These are phyloP conservation scores for Vickermania spadyakhi DNA, from an alignment of 208 protist species.

Conservation along the genomic window DNA sequence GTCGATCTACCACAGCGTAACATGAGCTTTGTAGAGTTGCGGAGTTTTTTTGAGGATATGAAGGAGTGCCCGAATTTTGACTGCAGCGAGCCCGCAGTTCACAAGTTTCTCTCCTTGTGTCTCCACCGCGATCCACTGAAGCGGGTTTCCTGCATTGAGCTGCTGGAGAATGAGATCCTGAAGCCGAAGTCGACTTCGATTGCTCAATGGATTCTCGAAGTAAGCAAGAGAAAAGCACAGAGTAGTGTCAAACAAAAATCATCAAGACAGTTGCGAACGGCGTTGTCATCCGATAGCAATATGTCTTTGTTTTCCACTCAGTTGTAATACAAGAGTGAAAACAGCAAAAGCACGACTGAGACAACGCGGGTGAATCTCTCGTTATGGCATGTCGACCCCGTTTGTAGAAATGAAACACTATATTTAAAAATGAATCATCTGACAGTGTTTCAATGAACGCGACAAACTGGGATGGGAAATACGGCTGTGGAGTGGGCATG, in stretches of 20 bases:
- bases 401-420: too few species aligned
- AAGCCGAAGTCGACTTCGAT: conserved; percentile 4
- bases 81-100: conserved; percentile 35
- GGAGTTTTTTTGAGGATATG: conserved; percentile 62
- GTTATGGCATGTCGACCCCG: too few species aligned
- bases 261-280: neutral
- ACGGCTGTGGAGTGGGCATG: too few species aligned
- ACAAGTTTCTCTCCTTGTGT: conserved; percentile 45
- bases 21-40: conserved; percentile 53
- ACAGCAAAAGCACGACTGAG: too few species aligned
- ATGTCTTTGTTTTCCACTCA: neutral
- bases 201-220: neutral
- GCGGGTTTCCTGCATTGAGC: conserved; percentile 24
- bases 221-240: neutral
- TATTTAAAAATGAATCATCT: too few species aligned
- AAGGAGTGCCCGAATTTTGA: conserved; percentile 33
- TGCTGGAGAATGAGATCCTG: conserved; percentile 39
- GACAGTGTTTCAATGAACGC: too few species aligned
- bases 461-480: too few species aligned
- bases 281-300: neutral
- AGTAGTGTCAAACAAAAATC: neutral
- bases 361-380: too few species aligned
- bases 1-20: conserved; percentile 42
- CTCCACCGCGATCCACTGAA: conserved; percentile 44
- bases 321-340: too few species aligned